phyloP scores from a whole-genome alignment of 2,329 filamentous ascomycete genomes.

The Sporothrix humicola region DNA sequence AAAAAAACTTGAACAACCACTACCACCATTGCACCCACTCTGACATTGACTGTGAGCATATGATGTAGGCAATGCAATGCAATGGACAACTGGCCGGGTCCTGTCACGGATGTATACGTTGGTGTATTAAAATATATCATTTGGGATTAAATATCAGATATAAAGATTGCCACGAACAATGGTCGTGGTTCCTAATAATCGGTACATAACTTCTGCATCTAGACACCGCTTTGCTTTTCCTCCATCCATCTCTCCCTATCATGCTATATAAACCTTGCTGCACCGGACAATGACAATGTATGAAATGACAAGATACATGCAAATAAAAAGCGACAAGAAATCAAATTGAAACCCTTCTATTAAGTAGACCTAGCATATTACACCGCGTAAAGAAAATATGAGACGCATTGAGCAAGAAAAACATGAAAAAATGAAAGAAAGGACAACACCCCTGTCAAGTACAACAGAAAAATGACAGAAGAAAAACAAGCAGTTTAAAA shows the following conservation, averaged over 20 bases:
- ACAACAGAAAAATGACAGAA: slow-evolving; percentile 8
- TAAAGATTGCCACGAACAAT: too few relatives aligned
- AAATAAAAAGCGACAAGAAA: not conserved
- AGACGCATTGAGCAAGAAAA: not conserved
- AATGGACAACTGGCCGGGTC: too few relatives aligned
- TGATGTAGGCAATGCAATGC: too few relatives aligned
- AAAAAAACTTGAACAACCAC: slow-evolving; percentile 34
- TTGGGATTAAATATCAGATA: too few relatives aligned
- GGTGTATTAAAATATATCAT: too few relatives aligned
- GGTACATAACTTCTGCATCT: not conserved
- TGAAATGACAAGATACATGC: slow-evolving; percentile 11
- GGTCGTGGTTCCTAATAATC: not conserved
- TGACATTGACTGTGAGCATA: too few relatives aligned
- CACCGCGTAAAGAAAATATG: slow-evolving; percentile 29
- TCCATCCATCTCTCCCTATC: not conserved
- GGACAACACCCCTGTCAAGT: not conserved
- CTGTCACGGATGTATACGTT: too few relatives aligned
- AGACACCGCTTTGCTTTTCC: not conserved
- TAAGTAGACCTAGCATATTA: slow-evolving; percentile 29
- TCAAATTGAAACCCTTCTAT: slow-evolving; percentile 27
- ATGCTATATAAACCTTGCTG: not conserved
- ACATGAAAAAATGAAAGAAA: not conserved
- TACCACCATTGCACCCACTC: not conserved
- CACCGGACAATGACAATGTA: not conserved
- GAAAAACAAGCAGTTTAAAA: slow-evolving; percentile 29